phyloP scores from a whole-genome alignment of 2,329 filamentous ascomycete species.

The Arachnopeziza araneosa region DNA sequence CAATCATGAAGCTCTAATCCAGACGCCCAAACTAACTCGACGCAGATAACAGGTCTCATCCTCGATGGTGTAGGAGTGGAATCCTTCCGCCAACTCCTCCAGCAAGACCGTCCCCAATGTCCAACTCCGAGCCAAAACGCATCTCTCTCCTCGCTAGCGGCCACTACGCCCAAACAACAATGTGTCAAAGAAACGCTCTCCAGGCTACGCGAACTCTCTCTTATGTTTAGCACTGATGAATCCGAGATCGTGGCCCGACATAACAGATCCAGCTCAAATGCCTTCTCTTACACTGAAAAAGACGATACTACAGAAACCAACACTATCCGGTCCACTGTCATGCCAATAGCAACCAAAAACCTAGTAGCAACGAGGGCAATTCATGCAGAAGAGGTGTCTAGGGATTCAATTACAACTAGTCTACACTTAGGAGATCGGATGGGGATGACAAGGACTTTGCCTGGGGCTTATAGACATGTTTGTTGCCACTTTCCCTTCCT shows the following conservation, averaged over 20 bases:
- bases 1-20: neutral
- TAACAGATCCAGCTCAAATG: conserved; percentile 35
- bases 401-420: too few relatives aligned
- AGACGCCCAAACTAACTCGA: neutral
- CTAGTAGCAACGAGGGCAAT: neutral
- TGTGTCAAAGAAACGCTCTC: conserved; percentile 37
- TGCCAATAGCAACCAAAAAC: neutral
- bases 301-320: conserved; percentile 23
- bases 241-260: conserved; percentile 54
- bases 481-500: neutral
- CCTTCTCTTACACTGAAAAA: neutral
- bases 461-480: conserved; percentile 40
- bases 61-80: conserved; percentile 55
- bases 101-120: conserved; percentile 21
- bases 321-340: conserved; percentile 7
- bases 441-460: conserved; percentile 16
- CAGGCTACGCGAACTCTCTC: conserved; percentile 57
- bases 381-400: too few relatives aligned
- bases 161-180: neutral
- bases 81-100: conserved; percentile 43
- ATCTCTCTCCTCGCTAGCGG: too few relatives aligned
- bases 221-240: conserved; percentile 64
- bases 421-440: too few relatives aligned
- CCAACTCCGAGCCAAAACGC: neutral
- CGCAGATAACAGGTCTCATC: conserved; percentile 43